These are phyloP conservation scores for Cladosporium sp. DNA, from an alignment of 2,329 filamentous ascomycete species.

Conservation along the genomic window DNA sequence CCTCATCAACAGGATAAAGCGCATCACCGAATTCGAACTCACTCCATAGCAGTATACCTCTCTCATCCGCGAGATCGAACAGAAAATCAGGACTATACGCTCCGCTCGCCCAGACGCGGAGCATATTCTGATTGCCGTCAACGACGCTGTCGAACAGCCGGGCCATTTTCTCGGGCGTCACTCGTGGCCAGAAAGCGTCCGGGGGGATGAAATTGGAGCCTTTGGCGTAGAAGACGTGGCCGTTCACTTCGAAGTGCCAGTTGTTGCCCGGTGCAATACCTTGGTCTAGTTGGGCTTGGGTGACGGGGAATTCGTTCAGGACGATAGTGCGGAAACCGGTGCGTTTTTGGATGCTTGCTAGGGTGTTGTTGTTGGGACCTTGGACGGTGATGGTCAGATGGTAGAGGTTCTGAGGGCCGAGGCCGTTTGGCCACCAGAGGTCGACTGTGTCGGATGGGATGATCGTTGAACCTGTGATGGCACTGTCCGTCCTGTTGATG, in stretches of 20 bases:
- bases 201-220: constrained; percentile 62
- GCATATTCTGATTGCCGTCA: constrained; percentile 60
- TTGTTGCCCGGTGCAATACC: constrained; percentile 56
- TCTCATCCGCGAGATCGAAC: constrained; percentile 59
- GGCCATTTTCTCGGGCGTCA: constrained; percentile 50
- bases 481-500: constrained; percentile 38
- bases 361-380: constrained; percentile 32
- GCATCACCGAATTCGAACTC: constrained; percentile 62
- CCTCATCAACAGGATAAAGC: constrained; percentile 52
- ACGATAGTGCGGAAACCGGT: constrained; percentile 61
- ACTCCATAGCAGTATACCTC: constrained; percentile 58
- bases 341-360: constrained; percentile 47
- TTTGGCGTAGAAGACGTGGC: constrained; percentile 60
- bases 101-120: constrained; percentile 56
- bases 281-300: constrained; percentile 48
- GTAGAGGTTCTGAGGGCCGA: constrained; percentile 57
- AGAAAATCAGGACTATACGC: constrained; percentile 60
- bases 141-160: constrained; percentile 53
- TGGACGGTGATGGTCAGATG: constrained; percentile 42
- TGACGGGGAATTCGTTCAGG: constrained; percentile 54
- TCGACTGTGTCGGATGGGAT: constrained; percentile 45
- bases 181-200: constrained; percentile 59
- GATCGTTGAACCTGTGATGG: constrained; percentile 47
- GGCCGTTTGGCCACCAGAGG: constrained; percentile 58
- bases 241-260: constrained; percentile 65